A percentile compares a stretch with the other conserved stretches of the same genome.
These are phyloP conservation scores for Botrytis cinerea DNA, from an alignment of 2,329 filamentous ascomycete species.

Conservation along the genomic window DNA sequence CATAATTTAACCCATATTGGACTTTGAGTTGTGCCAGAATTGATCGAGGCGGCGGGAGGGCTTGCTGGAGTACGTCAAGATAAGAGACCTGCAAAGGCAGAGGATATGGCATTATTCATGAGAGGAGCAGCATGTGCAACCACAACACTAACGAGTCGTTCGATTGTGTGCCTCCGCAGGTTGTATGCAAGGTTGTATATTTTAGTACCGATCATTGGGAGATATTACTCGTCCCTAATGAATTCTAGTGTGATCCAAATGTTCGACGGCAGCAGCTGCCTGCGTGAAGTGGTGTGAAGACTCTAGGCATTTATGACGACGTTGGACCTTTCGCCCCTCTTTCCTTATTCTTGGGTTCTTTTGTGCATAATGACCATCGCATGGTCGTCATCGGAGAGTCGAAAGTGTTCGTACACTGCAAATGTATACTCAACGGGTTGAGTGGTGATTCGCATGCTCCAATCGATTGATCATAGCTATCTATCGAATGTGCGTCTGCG, in stretches of 20 bases:
- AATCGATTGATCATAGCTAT: not conserved
- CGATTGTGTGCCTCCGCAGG: not conserved
- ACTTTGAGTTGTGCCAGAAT: not conserved
- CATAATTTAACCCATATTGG: not conserved
- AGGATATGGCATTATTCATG: not conserved
- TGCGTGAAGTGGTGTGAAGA: not conserved
- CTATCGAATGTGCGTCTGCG: not conserved
- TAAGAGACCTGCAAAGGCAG: not conserved
- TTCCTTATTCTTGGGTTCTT: not conserved
- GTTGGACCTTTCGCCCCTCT: too few species aligned
- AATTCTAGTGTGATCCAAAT: not conserved
- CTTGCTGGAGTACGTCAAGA: not conserved
- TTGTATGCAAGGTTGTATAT: conserved; percentile 11
- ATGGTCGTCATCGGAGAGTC: not conserved
- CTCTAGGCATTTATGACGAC: not conserved
- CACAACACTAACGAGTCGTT: not conserved
- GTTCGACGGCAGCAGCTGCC: conserved; percentile 4
- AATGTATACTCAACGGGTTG: not conserved
- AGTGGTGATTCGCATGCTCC: not conserved
- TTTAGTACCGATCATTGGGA: conserved; percentile 7
- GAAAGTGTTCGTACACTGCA: not conserved
- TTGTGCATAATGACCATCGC: not conserved
- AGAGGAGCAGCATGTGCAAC: not conserved
- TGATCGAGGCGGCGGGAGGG: too few species aligned
- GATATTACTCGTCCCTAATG: not conserved